Percentiles rank a stretch among this genome's conserved stretches.
These are phyloP conservation scores for Beverwykella pulmonaria DNA, from an alignment of 495 filamentous ascomycete genomes.

Conservation along the genomic window DNA sequence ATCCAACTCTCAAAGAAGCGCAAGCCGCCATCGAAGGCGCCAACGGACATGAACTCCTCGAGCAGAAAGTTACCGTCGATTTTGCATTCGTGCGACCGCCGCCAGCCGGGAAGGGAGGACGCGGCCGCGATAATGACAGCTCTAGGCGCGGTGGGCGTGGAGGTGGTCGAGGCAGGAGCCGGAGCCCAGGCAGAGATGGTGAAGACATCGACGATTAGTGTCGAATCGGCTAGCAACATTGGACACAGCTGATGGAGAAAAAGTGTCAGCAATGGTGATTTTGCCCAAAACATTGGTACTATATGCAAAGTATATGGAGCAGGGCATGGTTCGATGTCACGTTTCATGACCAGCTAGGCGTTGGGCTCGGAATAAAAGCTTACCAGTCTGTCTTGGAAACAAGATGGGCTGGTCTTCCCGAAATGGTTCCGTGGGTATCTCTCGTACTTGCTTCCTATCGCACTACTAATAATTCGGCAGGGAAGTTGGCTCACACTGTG, in stretches of 20 bases:
- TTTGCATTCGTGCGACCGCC: constrained; percentile 97
- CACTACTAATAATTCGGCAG: too few species aligned
- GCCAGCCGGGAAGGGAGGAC: constrained; percentile 59
- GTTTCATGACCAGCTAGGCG: background rate
- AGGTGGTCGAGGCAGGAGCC: constrained; percentile 58
- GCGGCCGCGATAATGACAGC: constrained; percentile 55
- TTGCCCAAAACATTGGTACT: background rate
- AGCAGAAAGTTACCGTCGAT: constrained; percentile 89
- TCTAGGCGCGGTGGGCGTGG: constrained; percentile 52
- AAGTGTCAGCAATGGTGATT: background rate
- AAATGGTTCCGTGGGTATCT: background rate
- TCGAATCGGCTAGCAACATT: background rate
- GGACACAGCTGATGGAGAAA: background rate
- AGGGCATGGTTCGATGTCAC: background rate
- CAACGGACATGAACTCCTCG: constrained; percentile 79
- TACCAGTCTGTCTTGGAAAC: constrained; percentile 19
- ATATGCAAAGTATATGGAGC: constrained; percentile 6
- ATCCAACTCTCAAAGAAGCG: constrained; percentile 83
- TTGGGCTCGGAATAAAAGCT: constrained; percentile 13
- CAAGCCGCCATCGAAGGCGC: constrained; percentile 82
- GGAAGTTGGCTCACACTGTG: too few species aligned
- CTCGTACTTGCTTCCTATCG: background rate
- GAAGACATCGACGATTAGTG: constrained; percentile 30
- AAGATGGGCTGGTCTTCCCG: constrained; percentile 15
- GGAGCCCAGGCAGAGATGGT: constrained; percentile 52